Base-by-base conservation (phyloP, 202 grass and related monocot species). In the Bolboschoenoplectus hybrid region DNA sequence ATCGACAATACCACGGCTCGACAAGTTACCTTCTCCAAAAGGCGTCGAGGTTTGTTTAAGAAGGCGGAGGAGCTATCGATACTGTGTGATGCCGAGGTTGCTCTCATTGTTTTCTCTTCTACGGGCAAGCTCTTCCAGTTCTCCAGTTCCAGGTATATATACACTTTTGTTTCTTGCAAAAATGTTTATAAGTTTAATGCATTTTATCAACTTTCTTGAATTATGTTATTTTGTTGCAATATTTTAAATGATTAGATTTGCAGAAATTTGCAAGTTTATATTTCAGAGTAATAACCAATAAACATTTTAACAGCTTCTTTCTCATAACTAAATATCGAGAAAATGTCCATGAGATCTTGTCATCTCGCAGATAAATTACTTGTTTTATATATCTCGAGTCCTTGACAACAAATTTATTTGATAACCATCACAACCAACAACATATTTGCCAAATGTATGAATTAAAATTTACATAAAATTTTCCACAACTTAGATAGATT, bases 1-100 rank as follows among this genome's bases (percentile, higher is more conserved):
- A 93, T 95, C 81, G 93, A 93, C 89, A 96, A 90, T 87, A 76
- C 88, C 61, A 87, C 93, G 62, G 93, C 93, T 91, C 85, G 93
- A 49, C 93, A 95, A 89, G 93, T 93, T 81, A 95, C 91, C 86
- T 95, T 95, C 91, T 95, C 93, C 84, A 95, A 95, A 89, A 86
- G 93, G 84, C 89, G 93, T 78, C 74, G 93, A 85, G 93, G 93
- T 1, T 88, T 95, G 68, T 93, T 95, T 82, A 95, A 95, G 93
- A 95, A 95, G 88, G 93, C 93, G 7, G 91, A 95, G 88, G 91
- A 95, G 84, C 93, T 95, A 77, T 93, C 93, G 47, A 87, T 95
- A 34, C 89, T 95, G 0, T 95, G 93, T 61, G 93, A 95, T 80
- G 93, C 89, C 16, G 93, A 95, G 84, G 93, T 95, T 85, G 93